These are phyloP conservation scores for Leishmania arabica DNA, from an alignment of 208 protist genomes.

Conservation along the genomic window DNA sequence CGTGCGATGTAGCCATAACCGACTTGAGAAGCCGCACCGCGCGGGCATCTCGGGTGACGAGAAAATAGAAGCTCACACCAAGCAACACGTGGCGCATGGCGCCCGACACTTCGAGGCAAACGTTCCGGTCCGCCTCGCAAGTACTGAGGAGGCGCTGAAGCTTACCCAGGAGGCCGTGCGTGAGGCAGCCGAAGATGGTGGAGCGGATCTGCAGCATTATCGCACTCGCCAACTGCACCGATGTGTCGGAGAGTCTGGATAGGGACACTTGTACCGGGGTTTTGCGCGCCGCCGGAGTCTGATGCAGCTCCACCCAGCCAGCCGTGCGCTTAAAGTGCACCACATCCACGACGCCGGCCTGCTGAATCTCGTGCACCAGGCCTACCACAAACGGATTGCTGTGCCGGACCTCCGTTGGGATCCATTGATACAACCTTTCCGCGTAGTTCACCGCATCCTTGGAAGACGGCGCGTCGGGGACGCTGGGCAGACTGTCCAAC, in stretches of 20 bases:
- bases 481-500: constrained; percentile 7
- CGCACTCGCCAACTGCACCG: constrained; percentile 24
- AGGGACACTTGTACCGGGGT: constrained; percentile 20
- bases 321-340: constrained; percentile 60
- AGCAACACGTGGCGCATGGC: constrained; percentile 41
- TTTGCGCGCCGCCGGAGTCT: constrained; percentile 37
- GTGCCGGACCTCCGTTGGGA: constrained; percentile 22
- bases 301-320: constrained; percentile 72
- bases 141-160: constrained; percentile 18
- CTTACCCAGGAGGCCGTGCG: constrained; percentile 22
- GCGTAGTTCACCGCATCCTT: constrained; percentile 8
- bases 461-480: neutral
- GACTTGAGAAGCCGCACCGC: constrained; percentile 33
- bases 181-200: constrained; percentile 35
- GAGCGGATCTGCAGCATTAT: constrained; percentile 22
- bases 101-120: constrained; percentile 29
- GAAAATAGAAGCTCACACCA: constrained; percentile 41
- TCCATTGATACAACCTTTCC: constrained; percentile 26
- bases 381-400: constrained; percentile 39
- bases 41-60: constrained; percentile 36
- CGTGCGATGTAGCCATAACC: constrained; percentile 17
- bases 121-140: constrained; percentile 19
- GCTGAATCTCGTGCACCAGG: constrained; percentile 58
- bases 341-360: constrained; percentile 59
- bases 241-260: constrained; percentile 23